A percentile compares a stretch with the other conserved stretches of the same genome.
These are phyloP conservation scores for Pseudogymnoascus sp. DNA, from an alignment of 2,329 filamentous ascomycete genomes.

Conservation along the genomic window DNA sequence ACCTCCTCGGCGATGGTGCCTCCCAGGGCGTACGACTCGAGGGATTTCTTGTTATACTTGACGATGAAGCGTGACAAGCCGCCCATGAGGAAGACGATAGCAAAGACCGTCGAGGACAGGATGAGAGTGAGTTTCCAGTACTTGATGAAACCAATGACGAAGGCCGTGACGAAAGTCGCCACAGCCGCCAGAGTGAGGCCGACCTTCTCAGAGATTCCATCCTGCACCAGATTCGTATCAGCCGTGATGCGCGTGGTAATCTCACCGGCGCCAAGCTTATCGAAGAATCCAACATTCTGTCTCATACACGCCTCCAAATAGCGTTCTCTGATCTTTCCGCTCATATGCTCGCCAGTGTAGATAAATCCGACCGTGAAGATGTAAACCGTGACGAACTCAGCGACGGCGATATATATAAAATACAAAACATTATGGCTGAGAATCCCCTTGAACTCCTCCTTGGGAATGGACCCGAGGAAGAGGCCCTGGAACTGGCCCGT, in stretches of 20 bases:
- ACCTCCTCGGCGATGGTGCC: slow-evolving; percentile 91
- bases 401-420: slow-evolving; percentile 77
- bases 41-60: slow-evolving; percentile 68
- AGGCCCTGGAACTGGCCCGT: slow-evolving; percentile 62
- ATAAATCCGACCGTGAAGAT: slow-evolving; percentile 83
- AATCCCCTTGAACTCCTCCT: slow-evolving; percentile 48
- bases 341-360: slow-evolving; percentile 72
- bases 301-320: slow-evolving; percentile 78
- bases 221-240: slow-evolving; percentile 87
- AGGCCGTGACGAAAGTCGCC: slow-evolving; percentile 78
- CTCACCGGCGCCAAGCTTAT: slow-evolving; percentile 85
- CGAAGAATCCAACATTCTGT: slow-evolving; percentile 88
- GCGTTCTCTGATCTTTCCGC: slow-evolving; percentile 67
- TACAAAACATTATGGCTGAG: slow-evolving; percentile 63
- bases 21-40: slow-evolving; percentile 73
- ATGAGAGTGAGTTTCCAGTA: slow-evolving; percentile 94
- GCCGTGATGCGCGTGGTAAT: slow-evolving; percentile 91
- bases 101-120: slow-evolving; percentile 69
- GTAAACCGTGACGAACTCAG: slow-evolving; percentile 69
- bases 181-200: slow-evolving; percentile 66
- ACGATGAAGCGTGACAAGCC: slow-evolving; percentile 65
- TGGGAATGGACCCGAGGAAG: slow-evolving; percentile 40
- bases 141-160: slow-evolving; percentile 81
- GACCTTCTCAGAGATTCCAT: slow-evolving; percentile 87
- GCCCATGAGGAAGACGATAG: slow-evolving; percentile 71